Base-by-base conservation (phyloP, 2,329 filamentous ascomycete species). In the Paecilomyces dactylethromorphus region DNA sequence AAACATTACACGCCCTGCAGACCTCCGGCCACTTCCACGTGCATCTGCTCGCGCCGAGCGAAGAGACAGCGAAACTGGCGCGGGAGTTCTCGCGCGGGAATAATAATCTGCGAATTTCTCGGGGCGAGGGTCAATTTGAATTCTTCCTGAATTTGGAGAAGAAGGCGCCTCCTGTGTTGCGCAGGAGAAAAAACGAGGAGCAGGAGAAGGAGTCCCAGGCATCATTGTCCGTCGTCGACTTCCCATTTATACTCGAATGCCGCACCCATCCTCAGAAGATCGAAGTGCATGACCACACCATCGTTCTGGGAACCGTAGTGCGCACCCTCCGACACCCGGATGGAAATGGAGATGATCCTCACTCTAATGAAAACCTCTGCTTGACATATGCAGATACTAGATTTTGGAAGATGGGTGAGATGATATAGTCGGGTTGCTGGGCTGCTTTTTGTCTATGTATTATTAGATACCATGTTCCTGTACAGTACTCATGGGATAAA, bases 1-100 rank as follows among this genome's bases (percentile, higher is more conserved):
- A 80, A 39, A 86, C 84, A 0, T 77, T 84, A 54, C 75, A 79
- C 56, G 82, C 82, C 6, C 81, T 87, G 8, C 64, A 70, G 50
- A 61, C 63, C 21, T 79, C 78, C 0, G 68, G 71, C 3, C 66
- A 73, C 0, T 82, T 87, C 61, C 74, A 77, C 6, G 76, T 84
- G 0, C 80, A 85, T 64, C 69, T 85, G n/a, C 74, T 84, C 3
- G 65, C 72, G 3, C 71, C 75, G 3, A 60, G 62, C 1, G 52
- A 59, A 3, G 60, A 59, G 1, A 74, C 73, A 8, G 74, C 75
- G 15, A 66, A 64, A 3, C 67, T 78, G 11, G 75, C 75, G 1
- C 63, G 73, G 29, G 71, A 74, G 39, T 78, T 78, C 58, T 74
- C 75, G 1, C 68, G 66, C 50, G 75, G 75, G 5, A 76, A 77